phyloP scores from a whole-genome alignment of 2,329 filamentous ascomycete species.

The Trichoderma harzianum region DNA sequence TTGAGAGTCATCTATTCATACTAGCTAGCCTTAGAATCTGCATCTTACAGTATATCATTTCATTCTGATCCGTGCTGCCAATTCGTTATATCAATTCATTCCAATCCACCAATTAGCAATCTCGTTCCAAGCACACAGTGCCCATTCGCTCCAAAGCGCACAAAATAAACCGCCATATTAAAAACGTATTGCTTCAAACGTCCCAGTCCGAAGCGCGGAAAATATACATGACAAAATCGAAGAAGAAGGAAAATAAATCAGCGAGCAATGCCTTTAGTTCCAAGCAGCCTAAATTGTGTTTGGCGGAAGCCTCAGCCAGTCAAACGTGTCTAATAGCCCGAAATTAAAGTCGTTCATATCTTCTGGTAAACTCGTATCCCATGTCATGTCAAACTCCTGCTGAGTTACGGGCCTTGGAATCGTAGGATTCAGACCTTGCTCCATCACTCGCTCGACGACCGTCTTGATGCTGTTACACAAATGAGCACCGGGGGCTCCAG shows the following conservation, averaged over 20 bases:
- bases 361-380: background rate
- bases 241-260: background rate
- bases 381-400: background rate
- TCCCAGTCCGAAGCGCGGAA: background rate
- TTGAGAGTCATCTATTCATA: background rate
- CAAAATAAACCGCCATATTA: background rate
- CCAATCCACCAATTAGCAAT: background rate
- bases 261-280: background rate
- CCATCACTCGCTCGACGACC: conserved; percentile 43
- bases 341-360: conserved; percentile 40
- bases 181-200: background rate
- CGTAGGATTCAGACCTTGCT: conserved; percentile 34
- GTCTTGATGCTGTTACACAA: conserved; percentile 40
- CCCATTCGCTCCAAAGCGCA: background rate
- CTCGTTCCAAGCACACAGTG: background rate
- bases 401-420: background rate
- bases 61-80: background rate
- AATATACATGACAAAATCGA: background rate
- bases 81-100: background rate
- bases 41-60: background rate
- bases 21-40: background rate
- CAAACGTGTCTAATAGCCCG: conserved; percentile 47
- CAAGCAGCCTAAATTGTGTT: background rate
- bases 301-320: conserved; percentile 37
- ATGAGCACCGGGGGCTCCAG: conserved; percentile 43